Percentiles rank a stretch among this genome's conserved stretches.
Conservation (phyloP, 768 basidiomycete species). For the Lactarius pseudohatsudake region DNA sequence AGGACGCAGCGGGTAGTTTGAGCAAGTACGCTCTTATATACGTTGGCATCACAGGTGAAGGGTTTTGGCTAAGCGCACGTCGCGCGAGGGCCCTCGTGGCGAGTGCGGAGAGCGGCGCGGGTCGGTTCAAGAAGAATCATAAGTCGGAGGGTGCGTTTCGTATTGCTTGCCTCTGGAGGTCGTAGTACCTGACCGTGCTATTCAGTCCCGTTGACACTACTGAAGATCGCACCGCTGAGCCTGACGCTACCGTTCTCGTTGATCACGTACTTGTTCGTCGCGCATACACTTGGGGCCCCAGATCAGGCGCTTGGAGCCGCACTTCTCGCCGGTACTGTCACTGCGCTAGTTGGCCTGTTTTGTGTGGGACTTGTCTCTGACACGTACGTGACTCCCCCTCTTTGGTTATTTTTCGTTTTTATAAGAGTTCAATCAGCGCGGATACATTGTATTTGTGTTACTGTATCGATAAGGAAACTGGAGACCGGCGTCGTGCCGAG, state of each 20-base stretch:
- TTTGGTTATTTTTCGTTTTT: background rate
- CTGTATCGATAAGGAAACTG: slow-evolving; percentile 59
- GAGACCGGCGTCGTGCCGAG: slow-evolving; percentile 49
- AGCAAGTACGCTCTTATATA: slow-evolving; percentile 60
- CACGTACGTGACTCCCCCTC: slow-evolving; percentile 44
- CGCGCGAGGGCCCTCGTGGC: slow-evolving; percentile 57
- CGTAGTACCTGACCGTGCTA: slow-evolving; percentile 7
- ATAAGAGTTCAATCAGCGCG: slow-evolving; percentile 40
- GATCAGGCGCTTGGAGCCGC: slow-evolving; percentile 73
- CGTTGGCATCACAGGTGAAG: slow-evolving; percentile 54
- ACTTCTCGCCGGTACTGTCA: slow-evolving; percentile 73
- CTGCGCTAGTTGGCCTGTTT: slow-evolving; percentile 79
- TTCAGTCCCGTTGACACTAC: slow-evolving; percentile 63
- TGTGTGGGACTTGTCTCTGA: slow-evolving; percentile 82
- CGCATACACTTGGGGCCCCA: slow-evolving; percentile 71
- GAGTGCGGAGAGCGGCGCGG: slow-evolving; percentile 49
- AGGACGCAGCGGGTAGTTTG: slow-evolving; percentile 49
- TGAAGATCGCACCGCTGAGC: slow-evolving; percentile 75
- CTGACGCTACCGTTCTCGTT: slow-evolving; percentile 82
- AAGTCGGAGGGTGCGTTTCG: slow-evolving; percentile 55
- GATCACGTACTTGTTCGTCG: slow-evolving; percentile 84
- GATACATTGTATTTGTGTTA: slow-evolving; percentile 69
- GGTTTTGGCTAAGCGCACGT: slow-evolving; percentile 52
- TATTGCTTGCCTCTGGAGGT: background rate
- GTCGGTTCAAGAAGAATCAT: slow-evolving; percentile 47